Percentiles rank a stretch among this genome's conserved stretches.
phyloP scores from a whole-genome alignment of 257 asterid species.

The Solanum infundibuliforme region DNA sequence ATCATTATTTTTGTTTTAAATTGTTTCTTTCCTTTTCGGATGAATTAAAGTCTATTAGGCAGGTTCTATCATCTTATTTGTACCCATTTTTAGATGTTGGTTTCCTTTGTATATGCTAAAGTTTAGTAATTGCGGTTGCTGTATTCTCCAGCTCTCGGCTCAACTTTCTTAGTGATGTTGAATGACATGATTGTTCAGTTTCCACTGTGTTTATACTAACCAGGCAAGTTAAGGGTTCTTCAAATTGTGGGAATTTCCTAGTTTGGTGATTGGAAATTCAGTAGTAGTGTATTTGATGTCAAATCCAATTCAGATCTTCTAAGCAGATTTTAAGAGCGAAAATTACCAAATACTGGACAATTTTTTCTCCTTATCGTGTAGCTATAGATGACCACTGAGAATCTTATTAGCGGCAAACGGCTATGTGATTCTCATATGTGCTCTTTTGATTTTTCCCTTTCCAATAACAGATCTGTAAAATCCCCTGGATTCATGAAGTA shows the following conservation, averaged over 20 bases:
- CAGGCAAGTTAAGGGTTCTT: background rate
- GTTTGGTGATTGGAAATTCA: background rate
- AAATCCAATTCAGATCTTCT: background rate
- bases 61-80: background rate
- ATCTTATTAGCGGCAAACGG: background rate
- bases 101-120: background rate
- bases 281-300: background rate
- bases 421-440: background rate
- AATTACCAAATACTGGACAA: background rate
- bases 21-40: background rate
- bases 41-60: background rate
- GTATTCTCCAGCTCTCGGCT: background rate
- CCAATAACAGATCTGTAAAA: background rate
- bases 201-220: background rate
- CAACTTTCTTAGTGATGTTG: background rate
- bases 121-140: background rate
- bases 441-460: background rate
- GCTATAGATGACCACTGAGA: background rate
- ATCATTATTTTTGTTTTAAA: background rate
- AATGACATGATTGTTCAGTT: background rate
- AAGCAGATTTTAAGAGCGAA: no score
- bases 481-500: background rate
- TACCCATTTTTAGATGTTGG: background rate
- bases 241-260: background rate
- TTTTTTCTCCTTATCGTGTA: background rate